Evolutionary conservation across 2,329 filamentous ascomycete genomes (phyloP), one percentile per base, ranked within the genome.

Genomic region (Corniculantispora saksenae): DNA sequence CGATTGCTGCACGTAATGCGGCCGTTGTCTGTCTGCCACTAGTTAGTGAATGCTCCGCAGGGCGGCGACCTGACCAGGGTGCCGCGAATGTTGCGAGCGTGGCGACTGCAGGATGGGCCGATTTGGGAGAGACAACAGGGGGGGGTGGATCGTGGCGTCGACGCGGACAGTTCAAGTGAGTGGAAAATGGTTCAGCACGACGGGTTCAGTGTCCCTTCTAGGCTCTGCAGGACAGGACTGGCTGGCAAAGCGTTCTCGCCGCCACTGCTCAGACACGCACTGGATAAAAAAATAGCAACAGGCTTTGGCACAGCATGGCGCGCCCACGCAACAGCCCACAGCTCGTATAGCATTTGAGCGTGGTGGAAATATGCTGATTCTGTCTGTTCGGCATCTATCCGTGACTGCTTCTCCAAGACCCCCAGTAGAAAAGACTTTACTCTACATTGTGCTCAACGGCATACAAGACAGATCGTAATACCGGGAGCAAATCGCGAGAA

Each of bases 141-240:
- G n/a, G 55, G 58, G 48, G 48, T 61, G 58, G 58, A 61, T 61
- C 58, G 58, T 61, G 58, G 58, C 58, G 58, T 61, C 47, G 47
- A 53, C 43, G 48, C 35, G 58, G 58, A 53, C 40, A 47, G 58
- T 12, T 40, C 43, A 53, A 61, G 58, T 61, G 48, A 32, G 19
- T 23, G 38, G 38, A 43, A 53, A 53, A 17, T 61, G 19, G 58
- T 21, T n/a, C 45, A 38, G 38, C 12, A 19, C 38, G 17, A 43
- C n/a, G 38, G 3, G 15, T 12, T 21, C 38, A 58, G 43, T 48
- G 48, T 23, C 23, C 7, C 5, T 35, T 7, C 38, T 7, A 38
- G 35, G 13, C 10, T 15, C 38, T 43, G 38, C 4, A 19, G 3
- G 12, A 43, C 38, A 43, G 8, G 12, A 43, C 38, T 15, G 17